These are phyloP conservation scores for Beta vulgaris DNA, from an alignment of 148 eudicot species.

Conservation along the genomic window DNA sequence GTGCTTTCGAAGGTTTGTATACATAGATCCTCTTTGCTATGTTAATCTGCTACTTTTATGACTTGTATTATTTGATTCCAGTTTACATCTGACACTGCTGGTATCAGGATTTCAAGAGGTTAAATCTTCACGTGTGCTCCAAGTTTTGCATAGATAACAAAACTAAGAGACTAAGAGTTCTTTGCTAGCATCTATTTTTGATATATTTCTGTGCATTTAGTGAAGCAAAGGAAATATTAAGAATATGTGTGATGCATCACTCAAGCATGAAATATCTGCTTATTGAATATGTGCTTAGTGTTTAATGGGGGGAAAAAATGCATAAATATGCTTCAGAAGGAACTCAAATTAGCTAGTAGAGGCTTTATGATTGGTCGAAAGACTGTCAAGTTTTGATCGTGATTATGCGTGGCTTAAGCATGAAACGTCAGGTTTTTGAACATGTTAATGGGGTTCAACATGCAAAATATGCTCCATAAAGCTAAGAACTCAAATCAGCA, in stretches of 20 bases:
- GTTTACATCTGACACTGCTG: neutral
- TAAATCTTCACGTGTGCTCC: neutral
- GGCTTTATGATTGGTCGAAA: neutral
- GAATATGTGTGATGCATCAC: neutral
- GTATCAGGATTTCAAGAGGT: neutral
- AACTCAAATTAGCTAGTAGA: neutral
- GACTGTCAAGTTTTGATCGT: neutral
- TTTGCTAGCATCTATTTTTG: neutral
- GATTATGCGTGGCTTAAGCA: neutral
- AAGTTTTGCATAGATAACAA: neutral
- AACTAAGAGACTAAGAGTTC: neutral
- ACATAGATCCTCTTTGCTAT: neutral
- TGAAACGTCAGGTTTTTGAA: neutral
- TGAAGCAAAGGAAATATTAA: neutral
- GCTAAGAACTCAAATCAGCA: neutral
- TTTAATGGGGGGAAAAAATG: neutral
- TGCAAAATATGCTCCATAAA: neutral
- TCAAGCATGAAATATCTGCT: neutral
- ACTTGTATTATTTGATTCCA: neutral
- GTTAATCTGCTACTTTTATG: neutral
- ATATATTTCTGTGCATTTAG: neutral
- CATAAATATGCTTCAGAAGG: neutral
- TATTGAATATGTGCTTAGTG: neutral
- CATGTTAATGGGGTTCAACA: neutral
- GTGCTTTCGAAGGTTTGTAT: constrained; percentile 86